Base-by-base conservation (phyloP, 1,139 yeast species). In the Kodamaea arcana region DNA sequence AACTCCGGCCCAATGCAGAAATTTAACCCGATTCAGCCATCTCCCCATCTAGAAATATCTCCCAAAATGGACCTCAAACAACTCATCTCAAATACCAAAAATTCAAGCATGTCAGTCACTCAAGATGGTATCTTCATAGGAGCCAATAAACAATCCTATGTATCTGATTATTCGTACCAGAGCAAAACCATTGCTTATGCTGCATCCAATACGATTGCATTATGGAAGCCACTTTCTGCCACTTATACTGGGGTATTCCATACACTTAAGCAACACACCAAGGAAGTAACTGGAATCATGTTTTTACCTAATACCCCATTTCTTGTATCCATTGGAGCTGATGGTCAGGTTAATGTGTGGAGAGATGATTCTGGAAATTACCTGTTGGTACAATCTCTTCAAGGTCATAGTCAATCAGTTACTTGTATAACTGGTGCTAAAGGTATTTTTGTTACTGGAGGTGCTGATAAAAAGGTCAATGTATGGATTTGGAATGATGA, bases 81-180 rank as follows among this genome's bases (percentile, higher is more conserved):
- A 29, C n/a, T 18, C 22, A 12, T 29, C 31, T 30, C 28, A 11
- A 12, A n/a, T n/a, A n/a, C n/a, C n/a, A n/a, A n/a, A n/a, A n/a
- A n/a, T n/a, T 15, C 24, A 16, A 25, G n/a, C 27, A 30, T 30
- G 33, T 25, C 35, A 13, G 25, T 30, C 21, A 29, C 33, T 15
- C 16, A 64, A 37, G 83, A 80, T 39, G 84, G 83, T 28, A 65
- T 82, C 7, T 80, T 86, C 46, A 68, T 80, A 12, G 97, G 96
- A 6, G 94, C 90, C 22, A 87, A 87, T 53, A 75, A 77, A 44
- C 90, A 83, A 48, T 72, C 83, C 9, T 77, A 74, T 46, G 80
- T 77, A 4, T 75, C 85, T 8, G 94, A 81, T 49, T 76, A 72
- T 51, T 66, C 69, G 43, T 42, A 54, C 0, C 39, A 42, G 1